Conservation (phyloP, 2,329 filamentous ascomycete genomes). For the Trichoderma brevicompactum region DNA sequence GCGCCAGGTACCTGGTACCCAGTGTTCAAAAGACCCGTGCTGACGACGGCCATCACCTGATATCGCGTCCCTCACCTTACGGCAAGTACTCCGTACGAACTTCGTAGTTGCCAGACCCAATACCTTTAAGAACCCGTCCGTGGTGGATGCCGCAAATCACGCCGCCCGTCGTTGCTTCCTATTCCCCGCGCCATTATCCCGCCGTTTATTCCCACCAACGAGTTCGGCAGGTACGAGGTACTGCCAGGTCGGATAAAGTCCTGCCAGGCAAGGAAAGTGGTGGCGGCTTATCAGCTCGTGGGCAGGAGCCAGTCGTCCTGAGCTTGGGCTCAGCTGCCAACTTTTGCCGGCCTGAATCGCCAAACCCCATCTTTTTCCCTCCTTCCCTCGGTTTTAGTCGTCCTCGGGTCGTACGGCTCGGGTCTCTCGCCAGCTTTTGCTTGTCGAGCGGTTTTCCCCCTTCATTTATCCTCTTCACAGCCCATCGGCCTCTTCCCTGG, state of each 20-base stretch:
- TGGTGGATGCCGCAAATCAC: slow-evolving; percentile 8
- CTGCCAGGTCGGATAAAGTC: slow-evolving; percentile 18
- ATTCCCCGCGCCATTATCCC: slow-evolving; percentile 17
- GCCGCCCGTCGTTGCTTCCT: slow-evolving; percentile 7
- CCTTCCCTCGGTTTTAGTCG: slow-evolving; percentile 7
- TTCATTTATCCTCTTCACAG: not conserved
- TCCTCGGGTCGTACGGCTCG: slow-evolving; percentile 8
- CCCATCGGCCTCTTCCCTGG: not conserved
- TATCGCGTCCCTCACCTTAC: slow-evolving; percentile 4
- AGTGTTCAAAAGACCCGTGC: not conserved
- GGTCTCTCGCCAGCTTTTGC: not conserved
- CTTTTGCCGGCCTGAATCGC: slow-evolving; percentile 18
- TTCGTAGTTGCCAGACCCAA: not conserved
- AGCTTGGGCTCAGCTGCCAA: slow-evolving; percentile 18
- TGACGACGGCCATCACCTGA: not conserved
- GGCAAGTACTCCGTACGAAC: not conserved
- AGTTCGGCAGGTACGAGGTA: slow-evolving; percentile 11
- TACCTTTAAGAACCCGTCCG: not conserved
- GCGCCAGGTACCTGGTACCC: too few relatives aligned
- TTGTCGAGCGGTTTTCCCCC: too few relatives aligned
- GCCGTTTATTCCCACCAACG: slow-evolving; percentile 17
- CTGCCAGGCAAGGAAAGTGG: slow-evolving; percentile 5
- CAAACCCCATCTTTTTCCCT: not conserved
- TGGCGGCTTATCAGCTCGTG: slow-evolving; percentile 21
- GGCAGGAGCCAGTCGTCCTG: slow-evolving; percentile 9